phyloP scores from a whole-genome alignment of 257 asterid genomes.

The Dorcoceras hygrometricum region DNA sequence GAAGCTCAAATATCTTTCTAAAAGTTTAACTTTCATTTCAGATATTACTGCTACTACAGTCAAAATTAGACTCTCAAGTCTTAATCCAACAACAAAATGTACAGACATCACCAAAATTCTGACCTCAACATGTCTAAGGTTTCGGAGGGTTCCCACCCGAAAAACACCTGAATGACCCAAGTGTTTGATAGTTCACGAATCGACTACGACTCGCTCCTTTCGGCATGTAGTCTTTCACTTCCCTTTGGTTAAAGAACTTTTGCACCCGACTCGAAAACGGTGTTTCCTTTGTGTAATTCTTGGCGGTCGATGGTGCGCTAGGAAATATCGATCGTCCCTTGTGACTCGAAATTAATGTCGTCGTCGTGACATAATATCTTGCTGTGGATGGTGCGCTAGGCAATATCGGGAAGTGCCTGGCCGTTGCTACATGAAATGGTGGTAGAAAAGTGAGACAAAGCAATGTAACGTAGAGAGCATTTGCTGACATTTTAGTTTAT shows the following conservation, averaged over 20 bases:
- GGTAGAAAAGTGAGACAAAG: conserved; percentile 23
- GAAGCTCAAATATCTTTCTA: too few species aligned
- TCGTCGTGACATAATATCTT: conserved; percentile 3
- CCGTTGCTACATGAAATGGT: conserved; percentile 24
- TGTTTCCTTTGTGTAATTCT: background rate
- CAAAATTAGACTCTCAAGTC: too few species aligned
- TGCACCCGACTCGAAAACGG: background rate
- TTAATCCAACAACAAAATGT: background rate
- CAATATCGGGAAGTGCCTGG: conserved; percentile 31
- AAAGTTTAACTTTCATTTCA: background rate
- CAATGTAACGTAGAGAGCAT: conserved; percentile 6
- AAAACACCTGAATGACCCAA: conserved; percentile 26
- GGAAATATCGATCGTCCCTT: background rate
- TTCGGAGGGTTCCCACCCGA: background rate
- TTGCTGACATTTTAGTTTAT: conserved; percentile 3
- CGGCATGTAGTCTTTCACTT: conserved; percentile 36
- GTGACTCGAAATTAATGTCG: conserved; percentile 27
- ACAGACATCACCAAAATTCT: background rate
- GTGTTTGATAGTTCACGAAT: conserved; percentile 30
- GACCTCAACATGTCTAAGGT: background rate
- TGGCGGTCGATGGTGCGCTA: background rate
- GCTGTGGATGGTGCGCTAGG: conserved; percentile 13
- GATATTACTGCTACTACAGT: background rate
- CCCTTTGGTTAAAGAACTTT: conserved; percentile 20
- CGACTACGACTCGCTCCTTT: conserved; percentile 43